These are phyloP conservation scores for Spergularia bocconei DNA, from an alignment of 148 eudicot species.

Conservation along the genomic window DNA sequence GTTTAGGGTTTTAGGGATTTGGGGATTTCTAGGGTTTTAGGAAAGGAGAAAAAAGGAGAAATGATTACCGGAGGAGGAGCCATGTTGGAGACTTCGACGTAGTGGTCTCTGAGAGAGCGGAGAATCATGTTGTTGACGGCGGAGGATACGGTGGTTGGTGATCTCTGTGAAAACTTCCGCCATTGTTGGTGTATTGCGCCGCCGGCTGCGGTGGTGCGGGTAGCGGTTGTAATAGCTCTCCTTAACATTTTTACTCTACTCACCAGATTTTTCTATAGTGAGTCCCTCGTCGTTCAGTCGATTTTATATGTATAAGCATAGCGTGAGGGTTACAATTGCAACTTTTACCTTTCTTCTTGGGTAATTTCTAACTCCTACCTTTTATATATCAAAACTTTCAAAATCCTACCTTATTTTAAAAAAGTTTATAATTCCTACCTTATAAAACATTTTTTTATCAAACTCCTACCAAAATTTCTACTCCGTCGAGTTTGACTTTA, in stretches of 20 bases:
- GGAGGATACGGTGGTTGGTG: slow-evolving; percentile 37
- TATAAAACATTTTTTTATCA: too few species aligned
- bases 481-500: too few species aligned
- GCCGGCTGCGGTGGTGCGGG: slow-evolving; percentile 12
- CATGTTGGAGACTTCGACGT: slow-evolving; percentile 75
- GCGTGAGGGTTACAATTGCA: too few species aligned
- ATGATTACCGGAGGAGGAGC: slow-evolving; percentile 38
- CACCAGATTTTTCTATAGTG: too few species aligned
- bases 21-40: neutral
- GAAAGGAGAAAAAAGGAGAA: neutral
- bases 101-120: slow-evolving; percentile 83
- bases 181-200: slow-evolving; percentile 27
- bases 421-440: too few species aligned
- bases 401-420: too few species aligned
- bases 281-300: too few species aligned
- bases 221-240: slow-evolving; percentile 24
- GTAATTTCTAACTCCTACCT: too few species aligned
- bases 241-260: slow-evolving; percentile 30
- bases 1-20: slow-evolving; percentile 20
- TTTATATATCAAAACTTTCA: too few species aligned
- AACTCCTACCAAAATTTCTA: too few species aligned
- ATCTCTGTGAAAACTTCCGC: slow-evolving; percentile 31
- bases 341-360: too few species aligned
- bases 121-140: slow-evolving; percentile 60
- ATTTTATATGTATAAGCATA: too few species aligned